Evolutionary conservation across 2,329 filamentous ascomycete species (phyloP).

Genomic region (Colletotrichum magnum): DNA sequence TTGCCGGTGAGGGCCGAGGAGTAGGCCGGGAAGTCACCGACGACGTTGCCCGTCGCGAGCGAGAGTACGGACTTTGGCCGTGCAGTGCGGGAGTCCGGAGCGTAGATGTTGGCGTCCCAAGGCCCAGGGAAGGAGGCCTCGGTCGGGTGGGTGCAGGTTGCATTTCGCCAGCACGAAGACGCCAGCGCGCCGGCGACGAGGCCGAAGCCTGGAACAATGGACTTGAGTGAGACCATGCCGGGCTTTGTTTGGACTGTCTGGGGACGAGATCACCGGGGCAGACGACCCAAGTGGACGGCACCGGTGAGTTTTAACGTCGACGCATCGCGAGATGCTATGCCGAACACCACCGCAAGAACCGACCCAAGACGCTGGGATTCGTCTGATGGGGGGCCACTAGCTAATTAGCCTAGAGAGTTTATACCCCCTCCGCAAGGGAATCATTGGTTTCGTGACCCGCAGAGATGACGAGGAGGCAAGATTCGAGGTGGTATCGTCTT

Average conservation of each 20-base stretch:
- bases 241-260: neutral
- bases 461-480: neutral
- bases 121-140: slow-evolving; percentile 66
- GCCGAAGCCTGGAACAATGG: slow-evolving; percentile 46
- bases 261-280: neutral
- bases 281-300: neutral
- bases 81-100: slow-evolving; percentile 66
- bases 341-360: slow-evolving; percentile 6
- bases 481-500: slow-evolving; percentile 10
- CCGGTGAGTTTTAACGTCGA: neutral
- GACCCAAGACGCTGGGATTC: neutral
- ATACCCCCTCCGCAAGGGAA: neutral
- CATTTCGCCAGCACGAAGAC: slow-evolving; percentile 67
- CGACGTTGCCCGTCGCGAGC: slow-evolving; percentile 48
- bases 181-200: slow-evolving; percentile 9
- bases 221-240: slow-evolving; percentile 11
- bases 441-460: too few relatives aligned
- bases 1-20: slow-evolving; percentile 53
- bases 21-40: slow-evolving; percentile 48
- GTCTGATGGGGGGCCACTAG: neutral
- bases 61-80: slow-evolving; percentile 60
- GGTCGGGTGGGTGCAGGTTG: slow-evolving; percentile 64
- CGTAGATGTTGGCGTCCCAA: slow-evolving; percentile 72
- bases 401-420: slow-evolving; percentile 7
- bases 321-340: slow-evolving; percentile 17